phyloP scores from a whole-genome alignment of 192 early-diverging fungal genomes.

The Podila verticillata region DNA sequence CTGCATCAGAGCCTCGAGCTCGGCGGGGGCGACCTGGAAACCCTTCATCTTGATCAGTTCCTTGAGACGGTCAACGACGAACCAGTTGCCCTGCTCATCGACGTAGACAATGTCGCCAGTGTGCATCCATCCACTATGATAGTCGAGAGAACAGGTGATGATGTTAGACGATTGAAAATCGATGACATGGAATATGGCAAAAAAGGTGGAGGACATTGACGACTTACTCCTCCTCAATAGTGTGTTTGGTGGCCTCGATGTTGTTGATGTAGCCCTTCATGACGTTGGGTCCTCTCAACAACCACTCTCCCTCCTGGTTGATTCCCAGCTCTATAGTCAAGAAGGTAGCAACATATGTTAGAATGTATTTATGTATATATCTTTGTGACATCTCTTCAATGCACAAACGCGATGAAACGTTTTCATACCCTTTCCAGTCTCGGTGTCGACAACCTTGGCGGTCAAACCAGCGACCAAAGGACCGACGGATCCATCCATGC shows the following conservation, averaged over 20 bases:
- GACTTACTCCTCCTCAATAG: constrained; percentile 43
- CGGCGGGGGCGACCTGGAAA: constrained; percentile 78
- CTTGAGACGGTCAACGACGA: constrained; percentile 78
- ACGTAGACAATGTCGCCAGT: constrained; percentile 69
- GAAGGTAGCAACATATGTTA: constrained; percentile 5
- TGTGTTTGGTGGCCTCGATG: constrained; percentile 50
- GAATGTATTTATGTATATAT: no score
- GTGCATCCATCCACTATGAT: constrained; percentile 55
- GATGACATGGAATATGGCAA: background rate
- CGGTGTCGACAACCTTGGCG: constrained; percentile 58
- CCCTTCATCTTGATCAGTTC: constrained; percentile 87
- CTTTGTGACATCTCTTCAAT: no score
- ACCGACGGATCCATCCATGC: constrained; percentile 56
- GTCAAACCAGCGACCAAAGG: constrained; percentile 52
- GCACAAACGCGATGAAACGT: background rate
- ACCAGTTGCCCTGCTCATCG: constrained; percentile 66
- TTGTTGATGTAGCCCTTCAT: constrained; percentile 67
- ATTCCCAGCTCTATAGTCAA: constrained; percentile 48
- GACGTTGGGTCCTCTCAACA: constrained; percentile 57
- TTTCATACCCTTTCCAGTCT: constrained; percentile 55
- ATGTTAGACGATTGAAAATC: background rate
- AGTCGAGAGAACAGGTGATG: background rate
- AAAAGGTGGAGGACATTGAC: background rate
- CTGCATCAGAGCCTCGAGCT: constrained; percentile 73
- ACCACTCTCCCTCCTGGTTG: constrained; percentile 56